Percentiles rank a stretch among this genome's conserved stretches.
These are phyloP conservation scores for Fusarium hostae DNA, from an alignment of 2,329 filamentous ascomycete genomes.

Conservation along the genomic window DNA sequence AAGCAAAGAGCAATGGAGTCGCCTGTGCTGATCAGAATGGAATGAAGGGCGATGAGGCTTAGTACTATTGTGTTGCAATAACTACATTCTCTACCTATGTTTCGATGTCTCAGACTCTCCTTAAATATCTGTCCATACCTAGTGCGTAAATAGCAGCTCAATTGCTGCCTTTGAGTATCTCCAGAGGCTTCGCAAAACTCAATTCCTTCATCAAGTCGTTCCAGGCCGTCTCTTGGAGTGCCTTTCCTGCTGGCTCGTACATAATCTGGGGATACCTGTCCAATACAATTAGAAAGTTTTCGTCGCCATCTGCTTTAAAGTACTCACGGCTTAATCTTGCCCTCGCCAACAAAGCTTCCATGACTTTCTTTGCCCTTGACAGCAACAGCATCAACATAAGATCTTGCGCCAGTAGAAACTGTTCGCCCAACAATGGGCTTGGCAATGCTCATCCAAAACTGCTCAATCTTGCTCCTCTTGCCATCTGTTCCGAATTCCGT, in stretches of 20 bases:
- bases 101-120: not conserved
- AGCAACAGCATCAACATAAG: constrained; percentile 40
- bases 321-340: constrained; percentile 43
- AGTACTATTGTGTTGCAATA: not conserved
- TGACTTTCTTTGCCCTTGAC: constrained; percentile 40
- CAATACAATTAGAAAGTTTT: not conserved
- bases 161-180: constrained; percentile 6
- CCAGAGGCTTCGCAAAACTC: constrained; percentile 30
- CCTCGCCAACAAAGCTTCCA: constrained; percentile 42
- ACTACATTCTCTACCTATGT: not conserved
- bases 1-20: not conserved
- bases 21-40: not conserved
- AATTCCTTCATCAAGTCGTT: constrained; percentile 39
- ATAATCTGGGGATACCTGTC: constrained; percentile 31
- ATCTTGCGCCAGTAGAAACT: constrained; percentile 29
- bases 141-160: not conserved
- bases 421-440: constrained; percentile 22
- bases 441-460: constrained; percentile 21
- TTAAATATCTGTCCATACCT: no score
- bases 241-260: constrained; percentile 33
- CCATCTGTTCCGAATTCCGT: constrained; percentile 55
- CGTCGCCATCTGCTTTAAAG: not conserved
- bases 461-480: constrained; percentile 18
- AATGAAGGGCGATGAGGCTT: not conserved
- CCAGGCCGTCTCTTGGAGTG: constrained; percentile 36